Evolutionary conservation across 1,139 yeast genomes (phyloP).

Genomic region (Debaryomyces singareniensis): DNA sequence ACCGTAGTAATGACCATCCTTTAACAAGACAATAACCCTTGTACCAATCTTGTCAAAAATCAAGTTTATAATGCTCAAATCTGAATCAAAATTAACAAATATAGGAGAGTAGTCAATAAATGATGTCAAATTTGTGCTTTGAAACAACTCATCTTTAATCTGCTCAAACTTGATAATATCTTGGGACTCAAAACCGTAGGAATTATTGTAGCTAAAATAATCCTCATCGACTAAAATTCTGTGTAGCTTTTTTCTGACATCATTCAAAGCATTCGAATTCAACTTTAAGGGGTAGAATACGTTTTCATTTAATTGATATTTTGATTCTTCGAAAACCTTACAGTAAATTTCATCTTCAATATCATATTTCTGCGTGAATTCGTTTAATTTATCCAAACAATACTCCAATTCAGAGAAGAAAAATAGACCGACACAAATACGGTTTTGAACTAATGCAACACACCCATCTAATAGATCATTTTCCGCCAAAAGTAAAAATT

Average conservation of each 20-base stretch:
- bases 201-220: not conserved
- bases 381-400: conserved; percentile 41
- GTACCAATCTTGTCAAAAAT: conserved; percentile 52
- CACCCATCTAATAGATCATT: conserved; percentile 50
- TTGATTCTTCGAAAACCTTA: conserved; percentile 16
- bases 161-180: not conserved
- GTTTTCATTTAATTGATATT: conserved; percentile 6
- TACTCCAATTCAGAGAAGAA: conserved; percentile 50
- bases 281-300: not conserved
- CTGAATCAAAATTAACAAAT: conserved; percentile 44
- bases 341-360: conserved; percentile 29
- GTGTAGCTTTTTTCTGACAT: conserved; percentile 1
- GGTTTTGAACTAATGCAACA: conserved; percentile 37
- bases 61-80: conserved; percentile 47
- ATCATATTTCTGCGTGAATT: conserved; percentile 20
- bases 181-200: not conserved
- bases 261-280: conserved; percentile 3
- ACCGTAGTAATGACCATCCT: conserved; percentile 46
- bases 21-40: conserved; percentile 44
- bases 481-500: conserved; percentile 30
- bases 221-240: no score
- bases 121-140: conserved; percentile 29
- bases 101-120: conserved; percentile 47
- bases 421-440: conserved; percentile 41
- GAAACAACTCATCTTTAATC: not conserved